Base-by-base conservation (phyloP, 2,329 filamentous ascomycete genomes). In the Zelopaecilomyces penicillatus region DNA sequence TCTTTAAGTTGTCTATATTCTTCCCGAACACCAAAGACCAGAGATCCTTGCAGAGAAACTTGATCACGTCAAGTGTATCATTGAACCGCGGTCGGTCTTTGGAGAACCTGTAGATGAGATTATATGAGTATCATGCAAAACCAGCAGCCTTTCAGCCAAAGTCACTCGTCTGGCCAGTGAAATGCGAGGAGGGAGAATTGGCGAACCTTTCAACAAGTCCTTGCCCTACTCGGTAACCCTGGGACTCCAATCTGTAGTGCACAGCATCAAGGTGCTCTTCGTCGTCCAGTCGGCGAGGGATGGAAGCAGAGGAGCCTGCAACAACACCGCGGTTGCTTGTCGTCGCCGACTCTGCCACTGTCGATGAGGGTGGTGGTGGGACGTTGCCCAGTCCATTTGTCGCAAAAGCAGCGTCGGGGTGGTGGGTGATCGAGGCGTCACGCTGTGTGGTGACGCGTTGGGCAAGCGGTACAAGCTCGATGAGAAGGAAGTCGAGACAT, bases 1-100 rank as follows among this genome's bases (percentile, higher is more conserved):
- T 98, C 69, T 98, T 98, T 39, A 98, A 75, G 63, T 98, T 98
- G 66, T 98, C 93, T 59, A 98, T 87, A 65, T 97, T 94, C 68
- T 98, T 98, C 62, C 87, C 78, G 66, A 96, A 98, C 11, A 96
- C 79, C 19, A 97, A 74, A 31, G 82, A 89, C 93, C 93, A 98
- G 37, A 98, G 75, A 64, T 98, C 93, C 71, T 98, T 98, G 78
- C 93, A 98, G 41, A 98, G 74, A 60, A 98, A 97, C 65, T 98
- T 98, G 63, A 98, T 98, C 41, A 90, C 85, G 61, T 97, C 93
- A 36, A 98, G 79, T 4, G 90, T 90, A 56, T 95, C 89, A 50
- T 84, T 87, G 61, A 96, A 94, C 40, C 89, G 85, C 35, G 91
- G 88, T 42, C 88, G 77, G 62, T 94, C 86, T 59, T 79, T 76